A percentile compares a stretch with the other conserved stretches of the same genome.
Evolutionary conservation across 768 basidiomycete species (phyloP).

Genomic region (Suillus ampliporus): DNA sequence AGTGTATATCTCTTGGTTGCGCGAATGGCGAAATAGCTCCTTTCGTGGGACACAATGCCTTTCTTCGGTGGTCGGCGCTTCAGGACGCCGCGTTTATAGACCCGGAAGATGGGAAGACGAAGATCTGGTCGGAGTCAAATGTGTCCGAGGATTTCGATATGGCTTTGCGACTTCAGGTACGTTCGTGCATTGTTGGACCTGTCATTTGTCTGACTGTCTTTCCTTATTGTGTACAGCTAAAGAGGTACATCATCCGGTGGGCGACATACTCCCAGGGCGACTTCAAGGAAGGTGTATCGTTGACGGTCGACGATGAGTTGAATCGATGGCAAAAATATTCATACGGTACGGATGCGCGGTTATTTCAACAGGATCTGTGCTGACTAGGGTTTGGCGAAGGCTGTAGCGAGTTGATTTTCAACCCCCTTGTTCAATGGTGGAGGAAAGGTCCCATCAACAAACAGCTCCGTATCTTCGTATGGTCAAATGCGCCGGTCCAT

Average conservation of each 20-base stretch:
- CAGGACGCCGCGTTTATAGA: slow-evolving; percentile 82
- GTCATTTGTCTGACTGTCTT: slow-evolving; percentile 5
- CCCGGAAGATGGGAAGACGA: slow-evolving; percentile 61
- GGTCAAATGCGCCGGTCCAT: slow-evolving; percentile 72
- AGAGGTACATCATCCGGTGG: slow-evolving; percentile 37
- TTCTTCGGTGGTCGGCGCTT: slow-evolving; percentile 82
- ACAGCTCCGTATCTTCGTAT: slow-evolving; percentile 71
- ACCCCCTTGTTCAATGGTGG: slow-evolving; percentile 75
- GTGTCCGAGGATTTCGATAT: slow-evolving; percentile 89
- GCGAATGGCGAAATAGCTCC: slow-evolving; percentile 74
- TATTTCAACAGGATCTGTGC: slow-evolving; percentile 21
- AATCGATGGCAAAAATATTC: slow-evolving; percentile 88
- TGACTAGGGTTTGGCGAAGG: slow-evolving; percentile 39
- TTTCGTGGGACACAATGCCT: slow-evolving; percentile 84
- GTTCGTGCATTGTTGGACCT: slow-evolving; percentile 45
- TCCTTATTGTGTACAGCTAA: not conserved
- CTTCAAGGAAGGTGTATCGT: slow-evolving; percentile 86
- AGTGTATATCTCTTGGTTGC: slow-evolving; percentile 73
- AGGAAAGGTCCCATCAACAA: slow-evolving; percentile 68
- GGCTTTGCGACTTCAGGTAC: slow-evolving; percentile 63
- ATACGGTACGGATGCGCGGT: slow-evolving; percentile 61
- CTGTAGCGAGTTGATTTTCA: slow-evolving; percentile 81
- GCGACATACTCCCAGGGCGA: slow-evolving; percentile 81
- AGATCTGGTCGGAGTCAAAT: slow-evolving; percentile 85
- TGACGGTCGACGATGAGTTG: slow-evolving; percentile 85